Conservation (phyloP, 768 basidiomycete genomes). For the Macrocybe gigantea region DNA sequence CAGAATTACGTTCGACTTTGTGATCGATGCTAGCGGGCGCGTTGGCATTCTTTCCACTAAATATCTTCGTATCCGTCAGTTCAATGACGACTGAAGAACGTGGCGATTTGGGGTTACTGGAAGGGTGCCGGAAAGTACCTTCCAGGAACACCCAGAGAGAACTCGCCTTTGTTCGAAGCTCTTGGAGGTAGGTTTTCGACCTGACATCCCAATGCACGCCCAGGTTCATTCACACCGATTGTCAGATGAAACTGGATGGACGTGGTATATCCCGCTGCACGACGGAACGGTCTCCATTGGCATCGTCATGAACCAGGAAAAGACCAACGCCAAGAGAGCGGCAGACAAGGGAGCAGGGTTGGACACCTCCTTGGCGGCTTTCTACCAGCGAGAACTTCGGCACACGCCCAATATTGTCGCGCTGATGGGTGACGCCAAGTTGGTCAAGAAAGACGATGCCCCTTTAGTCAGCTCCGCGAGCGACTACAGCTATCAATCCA, state of each 20-base stretch:
- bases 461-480: slow-evolving; percentile 19
- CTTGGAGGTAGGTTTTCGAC: slow-evolving; percentile 33
- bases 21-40: slow-evolving; percentile 61
- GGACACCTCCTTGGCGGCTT: slow-evolving; percentile 18
- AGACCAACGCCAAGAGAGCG: slow-evolving; percentile 25
- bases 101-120: slow-evolving; percentile 71
- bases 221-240: no score
- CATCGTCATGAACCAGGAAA: slow-evolving; percentile 37
- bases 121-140: slow-evolving; percentile 38
- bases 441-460: slow-evolving; percentile 13
- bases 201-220: background rate
- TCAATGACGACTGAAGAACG: slow-evolving; percentile 49
- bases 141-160: slow-evolving; percentile 32
- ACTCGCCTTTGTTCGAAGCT: slow-evolving; percentile 50
- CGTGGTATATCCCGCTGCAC: slow-evolving; percentile 51
- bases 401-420: slow-evolving; percentile 24
- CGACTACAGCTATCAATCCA: slow-evolving; percentile 32
- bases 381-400: slow-evolving; percentile 32
- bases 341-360: slow-evolving; percentile 6
- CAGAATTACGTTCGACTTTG: slow-evolving; percentile 48
- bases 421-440: slow-evolving; percentile 27
- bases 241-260: slow-evolving; percentile 48
- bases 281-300: slow-evolving; percentile 45
- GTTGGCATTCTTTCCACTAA: slow-evolving; percentile 53
- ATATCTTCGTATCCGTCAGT: slow-evolving; percentile 50